phyloP scores from a whole-genome alignment of 176 grass and related monocot genomes.

The Carex cristatella region DNA sequence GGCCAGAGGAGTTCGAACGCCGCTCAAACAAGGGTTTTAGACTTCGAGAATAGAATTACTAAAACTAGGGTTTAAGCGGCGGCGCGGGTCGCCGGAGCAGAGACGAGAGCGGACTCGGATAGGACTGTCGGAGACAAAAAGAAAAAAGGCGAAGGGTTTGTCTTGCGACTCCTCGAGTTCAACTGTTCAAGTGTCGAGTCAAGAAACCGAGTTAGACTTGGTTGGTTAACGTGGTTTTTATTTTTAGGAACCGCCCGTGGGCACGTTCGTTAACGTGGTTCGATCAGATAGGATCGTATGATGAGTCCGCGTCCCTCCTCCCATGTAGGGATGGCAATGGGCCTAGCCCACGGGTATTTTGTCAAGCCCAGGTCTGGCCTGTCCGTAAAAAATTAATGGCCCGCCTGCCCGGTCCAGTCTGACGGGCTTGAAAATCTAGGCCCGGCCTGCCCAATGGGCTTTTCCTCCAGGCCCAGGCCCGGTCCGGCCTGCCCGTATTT shows the following conservation, averaged over 20 bases:
- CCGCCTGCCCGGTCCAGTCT: no score
- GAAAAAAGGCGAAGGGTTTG: not conserved
- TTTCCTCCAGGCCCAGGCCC: no score
- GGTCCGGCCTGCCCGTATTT: no score
- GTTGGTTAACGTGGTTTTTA: not conserved
- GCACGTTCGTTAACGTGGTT: not conserved
- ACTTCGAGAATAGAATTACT: not conserved
- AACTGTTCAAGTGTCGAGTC: not conserved
- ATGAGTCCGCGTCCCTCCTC: no score
- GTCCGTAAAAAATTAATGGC: no score
- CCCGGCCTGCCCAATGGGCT: no score
- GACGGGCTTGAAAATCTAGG: no score
- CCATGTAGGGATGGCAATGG: no score
- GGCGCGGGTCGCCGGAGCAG: not conserved
- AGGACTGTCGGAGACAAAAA: not conserved
- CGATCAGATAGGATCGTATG: not conserved
- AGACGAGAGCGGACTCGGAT: not conserved
- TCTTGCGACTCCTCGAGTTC: not conserved
- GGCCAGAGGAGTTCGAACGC: not conserved
- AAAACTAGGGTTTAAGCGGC: constrained; percentile 12
- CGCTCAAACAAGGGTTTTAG: not conserved
- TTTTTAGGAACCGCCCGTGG: no score
- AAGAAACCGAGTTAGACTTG: not conserved
- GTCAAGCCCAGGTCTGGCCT: no score
- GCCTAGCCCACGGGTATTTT: no score